Percentiles rank a stretch among this genome's conserved stretches.
phyloP scores from a whole-genome alignment of 495 filamentous ascomycete species.

The Trichoderma orchidacearum region DNA sequence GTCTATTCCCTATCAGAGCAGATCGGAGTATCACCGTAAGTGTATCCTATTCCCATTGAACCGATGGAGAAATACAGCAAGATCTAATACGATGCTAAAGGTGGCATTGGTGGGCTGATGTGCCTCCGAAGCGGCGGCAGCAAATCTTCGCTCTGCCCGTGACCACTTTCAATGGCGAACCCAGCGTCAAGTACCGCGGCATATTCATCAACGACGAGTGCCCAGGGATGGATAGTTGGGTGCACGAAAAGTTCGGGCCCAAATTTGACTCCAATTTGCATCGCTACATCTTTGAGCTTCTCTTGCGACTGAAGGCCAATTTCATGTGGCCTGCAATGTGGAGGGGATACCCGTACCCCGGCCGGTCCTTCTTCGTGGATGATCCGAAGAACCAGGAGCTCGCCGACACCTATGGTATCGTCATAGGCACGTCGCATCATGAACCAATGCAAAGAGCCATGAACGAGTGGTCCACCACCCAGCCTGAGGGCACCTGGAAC shows the following conservation, averaged over 20 bases:
- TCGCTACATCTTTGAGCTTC: constrained; percentile 54
- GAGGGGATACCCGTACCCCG: constrained; percentile 14
- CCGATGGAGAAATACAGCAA: not conserved
- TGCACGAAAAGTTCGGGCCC: constrained; percentile 34
- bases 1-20: constrained; percentile 64
- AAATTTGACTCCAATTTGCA: constrained; percentile 54
- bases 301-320: constrained; percentile 56
- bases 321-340: constrained; percentile 66
- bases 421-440: constrained; percentile 58
- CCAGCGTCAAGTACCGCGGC: constrained; percentile 60
- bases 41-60: not conserved
- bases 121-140: constrained; percentile 36
- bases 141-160: constrained; percentile 40
- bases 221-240: constrained; percentile 57
- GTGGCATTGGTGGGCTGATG: constrained; percentile 68
- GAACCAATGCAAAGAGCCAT: constrained; percentile 63
- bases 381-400: constrained; percentile 52
- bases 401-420: constrained; percentile 60
- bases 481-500: constrained; percentile 47
- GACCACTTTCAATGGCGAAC: constrained; percentile 43
- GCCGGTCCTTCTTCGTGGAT: constrained; percentile 55
- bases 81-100: not conserved
- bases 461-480: constrained; percentile 47
- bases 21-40: constrained; percentile 53
- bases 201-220: constrained; percentile 74